Percentiles rank a stretch among this genome's conserved stretches.
These are phyloP conservation scores for Russula olivacea DNA, from an alignment of 768 basidiomycete species.

Conservation along the genomic window DNA sequence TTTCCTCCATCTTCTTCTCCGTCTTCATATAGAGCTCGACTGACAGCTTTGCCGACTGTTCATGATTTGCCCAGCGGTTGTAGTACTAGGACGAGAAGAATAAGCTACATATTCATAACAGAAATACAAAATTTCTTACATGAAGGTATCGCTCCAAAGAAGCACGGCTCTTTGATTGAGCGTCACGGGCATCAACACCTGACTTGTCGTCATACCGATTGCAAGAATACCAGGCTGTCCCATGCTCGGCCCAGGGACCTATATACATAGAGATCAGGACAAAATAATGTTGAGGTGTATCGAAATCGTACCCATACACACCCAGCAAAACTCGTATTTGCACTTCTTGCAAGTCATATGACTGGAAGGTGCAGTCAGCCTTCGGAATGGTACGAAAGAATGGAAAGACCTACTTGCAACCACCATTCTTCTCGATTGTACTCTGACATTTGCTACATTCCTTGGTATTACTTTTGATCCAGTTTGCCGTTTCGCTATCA, in stretches of 20 bases:
- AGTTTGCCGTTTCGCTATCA: conserved; percentile 97
- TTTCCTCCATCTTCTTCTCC: conserved; percentile 99
- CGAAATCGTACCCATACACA: conserved; percentile 77
- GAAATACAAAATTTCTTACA: conserved; percentile 41
- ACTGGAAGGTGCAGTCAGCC: conserved; percentile 39
- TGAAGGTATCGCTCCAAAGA: conserved; percentile 95
- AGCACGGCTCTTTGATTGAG: conserved; percentile 83
- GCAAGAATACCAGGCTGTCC: conserved; percentile 96
- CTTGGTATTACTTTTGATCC: conserved; percentile 99
- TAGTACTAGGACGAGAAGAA: conserved; percentile 64
- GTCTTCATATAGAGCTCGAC: conserved; percentile 89
- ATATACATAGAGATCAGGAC: conserved; percentile 28
- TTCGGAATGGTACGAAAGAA: conserved; percentile 4
- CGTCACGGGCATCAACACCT: conserved; percentile 82
- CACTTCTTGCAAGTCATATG: conserved; percentile 99
- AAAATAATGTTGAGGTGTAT: conserved; percentile 32
- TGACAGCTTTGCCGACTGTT: conserved; percentile 97
- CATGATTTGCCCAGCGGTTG: conserved; percentile 99
- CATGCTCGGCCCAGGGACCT: conserved; percentile 97
- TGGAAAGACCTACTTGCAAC: conserved; percentile 83
- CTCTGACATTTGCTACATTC: conserved; percentile 94
- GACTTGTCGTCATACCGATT: conserved; percentile 94
- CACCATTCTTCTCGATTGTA: conserved; percentile 99
- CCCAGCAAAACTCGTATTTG: conserved; percentile 98
- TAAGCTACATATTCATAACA: conserved; percentile 1